Percentiles rank a stretch among this genome's conserved stretches.
Conservation (phyloP, 768 basidiomycete species). For the Neoboletus magnificus region DNA sequence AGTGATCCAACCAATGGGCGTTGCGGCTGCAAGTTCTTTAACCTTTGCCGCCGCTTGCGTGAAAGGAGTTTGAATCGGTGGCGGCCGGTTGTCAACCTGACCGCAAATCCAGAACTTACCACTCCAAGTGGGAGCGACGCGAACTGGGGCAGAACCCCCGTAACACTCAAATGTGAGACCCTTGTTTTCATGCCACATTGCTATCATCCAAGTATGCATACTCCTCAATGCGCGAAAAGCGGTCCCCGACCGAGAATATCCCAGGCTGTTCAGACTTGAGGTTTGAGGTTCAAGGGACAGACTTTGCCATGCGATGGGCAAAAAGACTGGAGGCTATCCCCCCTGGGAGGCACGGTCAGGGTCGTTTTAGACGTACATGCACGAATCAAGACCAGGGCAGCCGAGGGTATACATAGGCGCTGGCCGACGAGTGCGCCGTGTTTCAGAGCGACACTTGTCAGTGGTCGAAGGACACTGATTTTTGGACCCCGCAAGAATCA, state of each 20-base stretch:
- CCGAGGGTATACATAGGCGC: neutral
- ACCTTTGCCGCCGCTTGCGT: constrained; percentile 5
- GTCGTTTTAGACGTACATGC: neutral
- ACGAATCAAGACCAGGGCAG: neutral
- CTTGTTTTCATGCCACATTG: neutral
- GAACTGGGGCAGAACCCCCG: neutral
- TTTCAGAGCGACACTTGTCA: neutral
- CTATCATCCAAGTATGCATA: neutral
- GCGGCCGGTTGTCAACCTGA: constrained; percentile 5
- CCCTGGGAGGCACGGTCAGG: neutral
- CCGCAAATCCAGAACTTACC: neutral
- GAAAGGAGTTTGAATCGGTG: neutral
- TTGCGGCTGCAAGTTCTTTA: neutral
- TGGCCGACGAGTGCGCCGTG: neutral
- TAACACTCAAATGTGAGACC: neutral
- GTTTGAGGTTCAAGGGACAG: neutral
- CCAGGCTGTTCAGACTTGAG: neutral
- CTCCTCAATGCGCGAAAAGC: neutral
- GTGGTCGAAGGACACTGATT: neutral
- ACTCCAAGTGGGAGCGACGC: neutral
- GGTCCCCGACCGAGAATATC: neutral
- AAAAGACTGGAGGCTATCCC: neutral
- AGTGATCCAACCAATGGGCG: neutral
- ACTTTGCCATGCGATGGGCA: too few relatives aligned
- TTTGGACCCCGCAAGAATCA: neutral